Evolutionary conservation across 2,329 filamentous ascomycete species (phyloP).

Genomic region (Trichoderma polysporum): DNA sequence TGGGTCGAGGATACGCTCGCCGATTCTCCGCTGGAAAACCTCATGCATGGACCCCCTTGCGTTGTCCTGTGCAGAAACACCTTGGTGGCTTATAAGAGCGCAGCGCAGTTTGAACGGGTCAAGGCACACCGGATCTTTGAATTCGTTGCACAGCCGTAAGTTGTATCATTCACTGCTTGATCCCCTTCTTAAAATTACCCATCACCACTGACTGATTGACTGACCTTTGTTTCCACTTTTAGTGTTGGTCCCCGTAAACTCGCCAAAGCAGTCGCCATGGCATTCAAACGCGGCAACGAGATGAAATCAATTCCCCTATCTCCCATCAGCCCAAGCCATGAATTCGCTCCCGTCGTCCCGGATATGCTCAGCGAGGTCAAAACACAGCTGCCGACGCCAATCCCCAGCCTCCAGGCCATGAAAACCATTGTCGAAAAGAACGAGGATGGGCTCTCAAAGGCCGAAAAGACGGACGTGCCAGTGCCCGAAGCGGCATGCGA

Average conservation of each 20-base stretch:
- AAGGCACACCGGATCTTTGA: constrained; percentile 32
- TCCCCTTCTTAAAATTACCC: no score
- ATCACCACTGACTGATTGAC: no score
- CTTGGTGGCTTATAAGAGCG: constrained; percentile 30
- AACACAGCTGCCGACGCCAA: background rate
- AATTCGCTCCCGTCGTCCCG: background rate
- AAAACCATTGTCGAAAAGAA: background rate
- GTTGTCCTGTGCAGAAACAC: constrained; percentile 38
- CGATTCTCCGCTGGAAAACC: background rate
- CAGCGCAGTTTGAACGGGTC: constrained; percentile 15
- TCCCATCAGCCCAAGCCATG: background rate
- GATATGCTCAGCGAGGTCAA: background rate
- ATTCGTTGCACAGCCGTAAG: constrained; percentile 41
- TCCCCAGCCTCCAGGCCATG: background rate
- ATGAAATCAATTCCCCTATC: constrained; percentile 4
- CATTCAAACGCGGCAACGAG: constrained; percentile 17
- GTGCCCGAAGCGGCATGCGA: background rate
- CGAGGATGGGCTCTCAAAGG: background rate
- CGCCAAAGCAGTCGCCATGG: constrained; percentile 20
- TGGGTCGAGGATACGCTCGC: constrained; percentile 17
- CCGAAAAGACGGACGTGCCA: background rate
- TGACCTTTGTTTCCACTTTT: background rate
- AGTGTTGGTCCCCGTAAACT: constrained; percentile 41
- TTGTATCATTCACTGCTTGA: background rate
- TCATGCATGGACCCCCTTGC: constrained; percentile 24